Base-by-base conservation (phyloP, 2,329 filamentous ascomycete genomes). In the Chlorencoelia australis region DNA sequence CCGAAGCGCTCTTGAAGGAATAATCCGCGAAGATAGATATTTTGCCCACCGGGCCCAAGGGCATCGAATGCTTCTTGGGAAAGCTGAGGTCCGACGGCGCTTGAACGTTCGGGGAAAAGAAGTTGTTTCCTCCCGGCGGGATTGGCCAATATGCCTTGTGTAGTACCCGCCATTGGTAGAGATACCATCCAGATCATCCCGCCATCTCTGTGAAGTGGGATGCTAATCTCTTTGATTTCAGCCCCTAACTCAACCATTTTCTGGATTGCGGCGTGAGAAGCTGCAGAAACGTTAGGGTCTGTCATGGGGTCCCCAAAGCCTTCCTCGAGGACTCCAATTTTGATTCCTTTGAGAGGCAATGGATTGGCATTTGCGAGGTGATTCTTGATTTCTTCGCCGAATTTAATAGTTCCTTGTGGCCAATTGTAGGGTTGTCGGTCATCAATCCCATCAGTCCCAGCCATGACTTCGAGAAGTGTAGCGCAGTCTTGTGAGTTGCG, bases 41-140 rank as follows among this genome's bases (percentile, higher is more conserved):
- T 73, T 42, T 71, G 72, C 0, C 69, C 72, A 0, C 66, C 65
- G 10, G 60, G 65, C 46, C 69, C 71, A 1, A 69, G 59, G 22
- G 67, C 63, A 25, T 69, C 60, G 50, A 71, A 75, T 3, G 64
- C 58, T 4, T 58, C 50, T 41, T 74, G 68, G 21, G 73, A 61
- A n/a, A 69, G 64, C 1, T 64, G 63, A 49, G 71, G 60, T 9
- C 62, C 60, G 5, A 46, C 37, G 16, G 32, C 15, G 5, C 19
- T 22, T 16, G 40, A 26, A 2, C 46, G 41, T 6, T 48, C 41
- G 0, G 46, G 44, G 29, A 46, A 49, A 1, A 49, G 30, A 4
- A 73, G 60, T 0, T 66, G 65, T 20, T 69, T 55, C 21, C 69
- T 56, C 0, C 71, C 68, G 17, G 61, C 33, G 27, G 63, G 58